phyloP scores from a whole-genome alignment of 176 grass and related monocot genomes.

The Leersia perrieri region DNA sequence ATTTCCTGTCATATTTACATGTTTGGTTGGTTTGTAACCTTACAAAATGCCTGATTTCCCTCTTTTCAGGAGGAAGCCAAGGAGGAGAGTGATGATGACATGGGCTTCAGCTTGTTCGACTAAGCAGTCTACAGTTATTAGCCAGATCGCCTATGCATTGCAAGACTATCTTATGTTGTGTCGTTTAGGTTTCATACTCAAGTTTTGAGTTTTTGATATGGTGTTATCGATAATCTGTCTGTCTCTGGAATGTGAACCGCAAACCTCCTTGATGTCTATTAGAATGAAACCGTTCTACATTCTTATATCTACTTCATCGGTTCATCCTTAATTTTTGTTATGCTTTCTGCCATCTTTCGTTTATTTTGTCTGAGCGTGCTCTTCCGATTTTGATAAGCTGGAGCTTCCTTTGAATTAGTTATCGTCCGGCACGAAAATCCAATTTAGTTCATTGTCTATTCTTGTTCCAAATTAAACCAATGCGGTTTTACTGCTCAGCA shows the following conservation, averaged over 20 bases:
- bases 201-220: constrained; percentile 39
- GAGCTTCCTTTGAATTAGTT: too few species aligned
- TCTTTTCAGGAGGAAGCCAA: constrained; percentile 57
- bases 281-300: constrained; percentile 27
- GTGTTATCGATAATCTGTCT: background rate
- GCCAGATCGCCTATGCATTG: background rate
- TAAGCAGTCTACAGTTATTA: constrained; percentile 9
- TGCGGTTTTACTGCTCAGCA: too few species aligned
- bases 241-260: constrained; percentile 12
- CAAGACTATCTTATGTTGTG: constrained; percentile 26
- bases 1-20: background rate
- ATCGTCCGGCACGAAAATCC: too few species aligned
- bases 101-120: constrained; percentile 89
- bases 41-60: background rate
- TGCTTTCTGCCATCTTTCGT: background rate
- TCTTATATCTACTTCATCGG: background rate
- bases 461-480: too few species aligned
- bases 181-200: constrained; percentile 28
- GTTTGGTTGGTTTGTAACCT: background rate
- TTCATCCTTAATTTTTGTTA: background rate
- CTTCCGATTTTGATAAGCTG: too few species aligned
- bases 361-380: too few species aligned
- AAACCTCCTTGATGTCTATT: background rate
- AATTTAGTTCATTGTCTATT: too few species aligned
- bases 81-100: constrained; percentile 80